A percentile compares a stretch with the other conserved stretches of the same genome.
Evolutionary conservation across 225 moss, liverwort and hornwort species (phyloP).

Genomic region (Pleurozium schreberi): DNA sequence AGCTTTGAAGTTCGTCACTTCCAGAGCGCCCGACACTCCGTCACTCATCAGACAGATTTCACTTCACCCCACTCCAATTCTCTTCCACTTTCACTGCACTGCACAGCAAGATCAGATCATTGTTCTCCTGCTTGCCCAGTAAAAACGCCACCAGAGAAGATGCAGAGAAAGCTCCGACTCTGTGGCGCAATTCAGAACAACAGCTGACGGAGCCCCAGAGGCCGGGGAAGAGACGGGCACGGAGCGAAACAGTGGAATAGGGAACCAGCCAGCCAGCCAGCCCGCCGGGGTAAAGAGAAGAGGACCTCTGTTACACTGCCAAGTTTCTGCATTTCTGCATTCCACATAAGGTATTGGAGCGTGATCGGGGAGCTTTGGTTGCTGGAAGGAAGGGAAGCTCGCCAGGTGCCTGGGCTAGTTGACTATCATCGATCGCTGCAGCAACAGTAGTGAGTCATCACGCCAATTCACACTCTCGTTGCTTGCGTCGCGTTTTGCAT

Average conservation of each 20-base stretch:
- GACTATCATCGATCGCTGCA: background rate
- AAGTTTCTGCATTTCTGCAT: background rate
- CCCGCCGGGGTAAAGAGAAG: background rate
- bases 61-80: background rate
- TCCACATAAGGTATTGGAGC: background rate
- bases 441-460: background rate
- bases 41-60: background rate
- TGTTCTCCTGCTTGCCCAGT: background rate
- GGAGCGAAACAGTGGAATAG: background rate
- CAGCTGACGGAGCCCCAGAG: too few relatives aligned
- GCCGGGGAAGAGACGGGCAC: too few relatives aligned
- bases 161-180: background rate
- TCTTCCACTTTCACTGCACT: background rate
- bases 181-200: background rate
- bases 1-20: background rate
- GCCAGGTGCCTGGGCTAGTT: background rate
- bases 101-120: background rate
- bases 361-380: background rate
- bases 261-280: too few relatives aligned
- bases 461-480: background rate
- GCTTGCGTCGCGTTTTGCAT: background rate
- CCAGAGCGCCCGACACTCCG: too few relatives aligned
- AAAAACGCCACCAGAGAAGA: background rate
- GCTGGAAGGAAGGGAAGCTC: background rate
- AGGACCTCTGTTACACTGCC: background rate